Evolutionary conservation across 257 asterid species (phyloP), one percentile per base, ranked within the genome.

Genomic region (Voacanga thouarsii): DNA sequence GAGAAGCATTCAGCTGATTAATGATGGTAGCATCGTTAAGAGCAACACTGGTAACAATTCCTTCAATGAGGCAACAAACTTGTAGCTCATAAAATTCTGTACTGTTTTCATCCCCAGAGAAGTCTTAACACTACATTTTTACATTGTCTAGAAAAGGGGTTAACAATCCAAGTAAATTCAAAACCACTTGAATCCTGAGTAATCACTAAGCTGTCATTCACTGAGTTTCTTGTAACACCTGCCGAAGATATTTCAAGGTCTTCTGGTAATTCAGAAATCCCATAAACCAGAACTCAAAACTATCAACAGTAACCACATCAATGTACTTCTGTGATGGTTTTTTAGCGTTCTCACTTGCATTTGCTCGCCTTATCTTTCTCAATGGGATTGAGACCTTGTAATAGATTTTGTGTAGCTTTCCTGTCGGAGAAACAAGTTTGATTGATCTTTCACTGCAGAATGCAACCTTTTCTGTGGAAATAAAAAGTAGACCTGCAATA

Each of bases 261-360:
- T 80, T 86, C 21, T 55, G 81, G 47, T 80, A 85, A 82, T 83
- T 86, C 15, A 89, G n/a, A 60, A 89, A 87, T 72, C 90, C 90
- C 93, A 87, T 84, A 76, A 89, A 89, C 93, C 91, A 87, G 67
- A 87, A 89, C 43, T 86, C 93, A 53, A 70, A 86, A 72, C 80
- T 77, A 33, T 87, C 93, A 50, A 78, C 78, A 0, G 91, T 89
- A 64, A 83, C 83, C 59, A 86, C 15, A 55, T 82, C 80, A 77
- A 86, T 74, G 74, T 86, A 86, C 80, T 86, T 88, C 77, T 85
- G 86, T 19, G 81, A 86, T 26, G 90, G 89, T 53, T 69, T 81
- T n/a, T 56, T 53, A 43, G 11, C 64, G 70, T 84, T 78, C 59
- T 73, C 81, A 21, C 85, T 84, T 45, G 79, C 85, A 39, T 78